phyloP scores from a whole-genome alignment of 1,284 basidiomycete species.

The Leccinum olivaceoglutinosum region DNA sequence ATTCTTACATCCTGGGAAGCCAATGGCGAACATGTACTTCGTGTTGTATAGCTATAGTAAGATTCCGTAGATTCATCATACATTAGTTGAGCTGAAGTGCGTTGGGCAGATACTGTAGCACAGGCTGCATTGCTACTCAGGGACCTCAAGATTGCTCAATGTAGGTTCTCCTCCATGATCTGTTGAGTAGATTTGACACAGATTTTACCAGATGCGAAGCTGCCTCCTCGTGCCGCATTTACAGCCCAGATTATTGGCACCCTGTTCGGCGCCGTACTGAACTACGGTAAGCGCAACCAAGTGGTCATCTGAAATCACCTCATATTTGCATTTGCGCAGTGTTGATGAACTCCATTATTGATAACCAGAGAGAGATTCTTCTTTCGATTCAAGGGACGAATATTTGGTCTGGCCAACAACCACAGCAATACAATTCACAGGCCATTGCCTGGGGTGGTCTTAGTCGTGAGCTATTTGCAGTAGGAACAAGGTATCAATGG shows the following conservation, averaged over 20 bases:
- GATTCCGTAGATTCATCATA: not conserved
- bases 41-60: constrained; percentile 49
- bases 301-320: not conserved
- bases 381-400: constrained; percentile 43
- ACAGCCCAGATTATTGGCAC: constrained; percentile 54
- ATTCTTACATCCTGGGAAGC: constrained; percentile 56
- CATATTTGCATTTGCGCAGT: constrained; percentile 12
- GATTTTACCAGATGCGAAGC: constrained; percentile 41
- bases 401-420: constrained; percentile 56
- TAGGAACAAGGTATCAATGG: constrained; percentile 50
- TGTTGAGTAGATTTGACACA: constrained; percentile 1
- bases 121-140: constrained; percentile 44
- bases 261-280: constrained; percentile 42
- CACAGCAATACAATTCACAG: constrained; percentile 55
- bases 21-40: constrained; percentile 53
- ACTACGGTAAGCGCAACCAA: constrained; percentile 37
- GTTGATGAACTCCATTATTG: constrained; percentile 58
- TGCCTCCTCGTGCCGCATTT: constrained; percentile 61
- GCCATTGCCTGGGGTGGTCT: constrained; percentile 65
- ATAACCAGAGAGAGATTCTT: constrained; percentile 47
- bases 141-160: constrained; percentile 58
- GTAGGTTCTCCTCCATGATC: constrained; percentile 17
- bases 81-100: constrained; percentile 1
- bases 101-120: constrained; percentile 34
- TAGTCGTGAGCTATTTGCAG: constrained; percentile 50